Conservation (phyloP, 2,329 filamentous ascomycete genomes). For the Boeremia exigua region DNA sequence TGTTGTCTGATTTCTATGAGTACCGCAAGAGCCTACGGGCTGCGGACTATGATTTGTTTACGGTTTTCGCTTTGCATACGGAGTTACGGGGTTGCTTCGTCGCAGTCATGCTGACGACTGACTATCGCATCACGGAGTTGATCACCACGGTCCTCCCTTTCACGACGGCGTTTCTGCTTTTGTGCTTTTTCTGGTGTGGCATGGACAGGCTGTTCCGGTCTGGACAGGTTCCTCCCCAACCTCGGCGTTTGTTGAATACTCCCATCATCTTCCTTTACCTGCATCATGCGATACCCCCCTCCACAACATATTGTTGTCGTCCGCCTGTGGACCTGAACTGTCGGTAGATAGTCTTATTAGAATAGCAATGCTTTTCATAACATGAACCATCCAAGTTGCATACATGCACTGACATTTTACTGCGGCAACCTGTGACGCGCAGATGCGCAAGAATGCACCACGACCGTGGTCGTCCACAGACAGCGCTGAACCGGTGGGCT, state of each 20-base stretch:
- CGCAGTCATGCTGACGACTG: slow-evolving; percentile 23
- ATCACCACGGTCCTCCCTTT: slow-evolving; percentile 13
- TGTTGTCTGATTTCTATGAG: neutral
- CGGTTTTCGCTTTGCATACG: slow-evolving; percentile 34
- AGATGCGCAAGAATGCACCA: neutral
- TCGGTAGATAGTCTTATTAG: slow-evolving; percentile 13
- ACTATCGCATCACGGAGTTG: slow-evolving; percentile 28
- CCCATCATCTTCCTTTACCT: slow-evolving; percentile 19
- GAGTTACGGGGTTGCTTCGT: slow-evolving; percentile 25
- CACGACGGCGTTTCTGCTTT: slow-evolving; percentile 37
- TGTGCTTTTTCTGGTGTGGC: slow-evolving; percentile 19
- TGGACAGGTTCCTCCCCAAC: slow-evolving; percentile 1
- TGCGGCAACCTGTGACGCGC: neutral
- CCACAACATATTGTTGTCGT: slow-evolving; percentile 27
- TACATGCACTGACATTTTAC: neutral
- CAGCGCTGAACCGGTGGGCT: neutral
- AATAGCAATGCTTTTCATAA: slow-evolving; percentile 11
- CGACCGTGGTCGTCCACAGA: neutral
- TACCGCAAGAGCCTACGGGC: neutral
- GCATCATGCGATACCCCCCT: slow-evolving; percentile 26
- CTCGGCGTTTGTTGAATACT: slow-evolving; percentile 26
- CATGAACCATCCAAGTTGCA: neutral
- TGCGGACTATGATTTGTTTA: slow-evolving; percentile 12
- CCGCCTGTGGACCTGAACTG: slow-evolving; percentile 13
- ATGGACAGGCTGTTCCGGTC: slow-evolving; percentile 25